Percentiles rank a stretch among this genome's conserved stretches.
Conservation (phyloP, 306 rosid genomes). For the Malus sylvestris region DNA sequence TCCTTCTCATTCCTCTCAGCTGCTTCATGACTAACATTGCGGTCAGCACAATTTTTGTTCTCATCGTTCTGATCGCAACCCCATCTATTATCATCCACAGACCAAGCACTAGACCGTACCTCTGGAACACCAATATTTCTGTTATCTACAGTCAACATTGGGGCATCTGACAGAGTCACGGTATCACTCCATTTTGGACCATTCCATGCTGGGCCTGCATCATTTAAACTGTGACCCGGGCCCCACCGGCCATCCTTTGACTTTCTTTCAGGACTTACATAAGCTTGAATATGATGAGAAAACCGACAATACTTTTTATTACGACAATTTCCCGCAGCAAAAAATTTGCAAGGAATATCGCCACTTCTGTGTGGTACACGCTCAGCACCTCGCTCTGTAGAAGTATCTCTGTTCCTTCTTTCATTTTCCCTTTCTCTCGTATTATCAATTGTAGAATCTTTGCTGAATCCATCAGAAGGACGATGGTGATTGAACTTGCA, state of each 20-base stretch:
- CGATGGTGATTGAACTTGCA: conserved; percentile 68
- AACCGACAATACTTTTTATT: conserved; percentile 79
- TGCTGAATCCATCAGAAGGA: conserved; percentile 54
- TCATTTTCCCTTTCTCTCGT: conserved; percentile 63
- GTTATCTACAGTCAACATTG: conserved; percentile 41
- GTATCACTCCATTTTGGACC: conserved; percentile 44
- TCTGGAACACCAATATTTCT: conserved; percentile 39
- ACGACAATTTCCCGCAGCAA: conserved; percentile 81
- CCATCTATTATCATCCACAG: conserved; percentile 36
- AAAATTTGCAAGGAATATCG: conserved; percentile 75
- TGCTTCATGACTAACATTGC: conserved; percentile 20
- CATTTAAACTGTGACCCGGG: conserved; percentile 32
- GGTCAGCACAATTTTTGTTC: conserved; percentile 35
- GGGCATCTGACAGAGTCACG: conserved; percentile 30
- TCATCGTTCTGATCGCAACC: conserved; percentile 35
- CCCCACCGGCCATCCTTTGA: conserved; percentile 55
- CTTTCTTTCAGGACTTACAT: conserved; percentile 67
- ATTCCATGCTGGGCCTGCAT: conserved; percentile 39
- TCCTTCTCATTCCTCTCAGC: conserved; percentile 50
- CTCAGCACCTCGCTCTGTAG: conserved; percentile 59
- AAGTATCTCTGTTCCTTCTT: conserved; percentile 58
- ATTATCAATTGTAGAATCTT: conserved; percentile 48
- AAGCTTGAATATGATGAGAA: conserved; percentile 68
- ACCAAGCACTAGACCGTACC: conserved; percentile 37
- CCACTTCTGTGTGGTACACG: conserved; percentile 43